Conservation (phyloP, 208 protist genomes). For the Leishmania mexicana region DNA sequence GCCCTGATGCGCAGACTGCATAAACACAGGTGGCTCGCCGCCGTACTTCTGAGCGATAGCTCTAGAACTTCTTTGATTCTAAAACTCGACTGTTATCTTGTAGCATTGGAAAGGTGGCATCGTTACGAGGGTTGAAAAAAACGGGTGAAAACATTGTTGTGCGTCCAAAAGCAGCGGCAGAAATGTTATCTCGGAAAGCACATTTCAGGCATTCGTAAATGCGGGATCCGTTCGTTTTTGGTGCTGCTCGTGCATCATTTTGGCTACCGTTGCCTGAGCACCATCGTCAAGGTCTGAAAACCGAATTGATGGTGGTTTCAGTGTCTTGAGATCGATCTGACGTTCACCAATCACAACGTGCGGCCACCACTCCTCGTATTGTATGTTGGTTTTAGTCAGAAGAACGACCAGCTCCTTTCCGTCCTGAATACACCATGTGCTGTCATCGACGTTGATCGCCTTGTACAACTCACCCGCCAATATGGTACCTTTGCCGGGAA, state of each 20-base stretch:
- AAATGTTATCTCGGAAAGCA: not conserved
- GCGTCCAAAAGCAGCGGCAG: not conserved
- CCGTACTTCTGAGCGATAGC: not conserved
- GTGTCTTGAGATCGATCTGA: slow-evolving; percentile 90
- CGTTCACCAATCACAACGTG: slow-evolving; percentile 64
- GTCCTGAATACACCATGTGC: slow-evolving; percentile 88
- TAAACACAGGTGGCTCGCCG: not conserved
- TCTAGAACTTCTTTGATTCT: not conserved
- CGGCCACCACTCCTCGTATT: slow-evolving; percentile 92
- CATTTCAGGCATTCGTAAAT: not conserved
- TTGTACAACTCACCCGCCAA: slow-evolving; percentile 80
- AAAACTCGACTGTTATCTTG: not conserved
- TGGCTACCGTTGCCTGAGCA: slow-evolving; percentile 81
- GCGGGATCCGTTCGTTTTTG: not conserved
- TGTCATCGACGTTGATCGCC: slow-evolving; percentile 75
- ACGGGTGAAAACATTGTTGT: not conserved
- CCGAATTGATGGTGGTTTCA: slow-evolving; percentile 76
- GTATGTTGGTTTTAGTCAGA: slow-evolving; percentile 78
- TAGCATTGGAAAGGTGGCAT: not conserved
- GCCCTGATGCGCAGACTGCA: not conserved
- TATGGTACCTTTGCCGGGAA: slow-evolving; percentile 47
- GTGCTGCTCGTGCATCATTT: slow-evolving; percentile 93
- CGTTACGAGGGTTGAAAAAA: not conserved
- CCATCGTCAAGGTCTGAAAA: slow-evolving; percentile 81
- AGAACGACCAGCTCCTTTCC: slow-evolving; percentile 60